A percentile compares a stretch with the other conserved stretches of the same genome.
phyloP scores from a whole-genome alignment of 257 asterid genomes.

The Lantana camara region DNA sequence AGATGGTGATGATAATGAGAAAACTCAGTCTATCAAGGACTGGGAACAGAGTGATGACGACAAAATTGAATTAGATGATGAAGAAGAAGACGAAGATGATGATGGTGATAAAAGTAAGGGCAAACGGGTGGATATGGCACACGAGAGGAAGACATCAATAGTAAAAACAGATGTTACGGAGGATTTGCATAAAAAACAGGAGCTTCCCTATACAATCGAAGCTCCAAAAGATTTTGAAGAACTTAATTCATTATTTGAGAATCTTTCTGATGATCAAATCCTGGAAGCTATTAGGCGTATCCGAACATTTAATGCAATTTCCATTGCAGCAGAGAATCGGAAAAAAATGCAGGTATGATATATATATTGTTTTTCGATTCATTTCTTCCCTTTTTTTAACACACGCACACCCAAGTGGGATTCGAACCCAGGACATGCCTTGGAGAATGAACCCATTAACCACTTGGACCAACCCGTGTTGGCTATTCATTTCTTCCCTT shows the following conservation, averaged over 20 bases:
- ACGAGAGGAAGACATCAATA: conserved; percentile 34
- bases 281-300: conserved; percentile 89
- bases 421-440: no score
- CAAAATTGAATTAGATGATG: conserved; percentile 52
- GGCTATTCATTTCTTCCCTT: conserved; percentile 19
- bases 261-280: conserved; percentile 77
- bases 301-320: conserved; percentile 75
- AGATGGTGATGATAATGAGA: conserved; percentile 37
- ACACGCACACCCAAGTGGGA: no score
- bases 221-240: conserved; percentile 90
- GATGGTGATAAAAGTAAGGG: conserved; percentile 31
- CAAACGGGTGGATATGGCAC: conserved; percentile 24
- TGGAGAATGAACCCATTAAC: no score
- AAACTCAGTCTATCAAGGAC: conserved; percentile 60
- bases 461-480: no score
- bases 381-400: no score
- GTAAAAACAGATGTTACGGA: conserved; percentile 34
- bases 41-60: conserved; percentile 99
- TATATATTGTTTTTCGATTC: conserved; percentile 12
- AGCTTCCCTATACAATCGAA: conserved; percentile 94
- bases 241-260: conserved; percentile 62
- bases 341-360: conserved; percentile 88
- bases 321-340: conserved; percentile 85
- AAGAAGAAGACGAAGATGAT: conserved; percentile 32
- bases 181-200: conserved; percentile 37